Evolutionary conservation across 805 yeast species (phyloP).

Genomic region (Dipodascus geniculatus): DNA sequence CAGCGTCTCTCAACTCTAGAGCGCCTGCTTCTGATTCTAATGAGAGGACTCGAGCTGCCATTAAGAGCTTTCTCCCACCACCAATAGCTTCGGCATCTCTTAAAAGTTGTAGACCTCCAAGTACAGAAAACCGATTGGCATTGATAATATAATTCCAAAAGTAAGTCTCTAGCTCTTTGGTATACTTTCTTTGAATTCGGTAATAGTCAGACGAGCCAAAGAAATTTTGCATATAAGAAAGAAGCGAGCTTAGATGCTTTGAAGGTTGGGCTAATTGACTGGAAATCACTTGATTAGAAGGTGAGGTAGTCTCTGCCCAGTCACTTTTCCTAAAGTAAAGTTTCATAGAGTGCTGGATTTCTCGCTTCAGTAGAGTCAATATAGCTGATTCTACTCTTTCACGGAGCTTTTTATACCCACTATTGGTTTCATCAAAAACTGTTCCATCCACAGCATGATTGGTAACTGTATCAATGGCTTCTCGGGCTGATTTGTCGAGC

Average conservation of each 20-base stretch:
- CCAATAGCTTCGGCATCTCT: slow-evolving; percentile 26
- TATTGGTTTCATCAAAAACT: slow-evolving; percentile 34
- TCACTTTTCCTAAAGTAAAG: slow-evolving; percentile 22
- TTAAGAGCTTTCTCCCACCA: slow-evolving; percentile 2
- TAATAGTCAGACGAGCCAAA: slow-evolving; percentile 24
- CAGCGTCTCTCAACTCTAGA: neutral
- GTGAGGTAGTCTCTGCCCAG: slow-evolving; percentile 1
- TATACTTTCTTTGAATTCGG: slow-evolving; percentile 18
- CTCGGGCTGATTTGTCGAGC: slow-evolving; percentile 4
- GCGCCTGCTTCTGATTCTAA: neutral
- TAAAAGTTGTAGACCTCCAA: slow-evolving; percentile 28
- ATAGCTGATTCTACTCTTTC: slow-evolving; percentile 23
- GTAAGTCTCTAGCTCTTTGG: slow-evolving; percentile 25
- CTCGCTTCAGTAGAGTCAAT: slow-evolving; percentile 25
- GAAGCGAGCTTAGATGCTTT: slow-evolving; percentile 19
- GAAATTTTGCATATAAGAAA: slow-evolving; percentile 23
- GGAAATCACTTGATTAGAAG: slow-evolving; percentile 10
- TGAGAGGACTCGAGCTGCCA: neutral
- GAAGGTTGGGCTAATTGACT: slow-evolving; percentile 21
- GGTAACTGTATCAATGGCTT: slow-evolving; percentile 11
- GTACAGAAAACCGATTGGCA: slow-evolving; percentile 26
- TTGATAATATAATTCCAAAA: slow-evolving; percentile 30
- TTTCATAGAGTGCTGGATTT: slow-evolving; percentile 28
- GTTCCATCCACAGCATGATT: slow-evolving; percentile 25
- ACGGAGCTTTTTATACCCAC: slow-evolving; percentile 27